A percentile compares a stretch with the other conserved stretches of the same genome.
phyloP scores from a whole-genome alignment of 306 rosid species.

The Rosa lucieae region DNA sequence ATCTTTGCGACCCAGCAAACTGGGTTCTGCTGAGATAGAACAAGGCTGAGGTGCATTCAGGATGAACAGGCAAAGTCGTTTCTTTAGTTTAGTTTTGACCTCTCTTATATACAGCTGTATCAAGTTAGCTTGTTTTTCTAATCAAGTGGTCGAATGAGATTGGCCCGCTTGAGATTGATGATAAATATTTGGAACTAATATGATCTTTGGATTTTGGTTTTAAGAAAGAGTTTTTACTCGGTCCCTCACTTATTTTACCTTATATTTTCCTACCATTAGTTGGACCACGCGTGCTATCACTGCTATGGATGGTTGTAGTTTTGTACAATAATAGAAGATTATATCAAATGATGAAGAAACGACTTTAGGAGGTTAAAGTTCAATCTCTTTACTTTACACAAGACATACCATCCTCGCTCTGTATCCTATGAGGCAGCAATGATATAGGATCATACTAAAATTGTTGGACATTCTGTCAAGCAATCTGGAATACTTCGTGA shows the following conservation, averaged over 20 bases:
- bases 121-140: constrained; percentile 6
- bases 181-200: background rate
- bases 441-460: background rate
- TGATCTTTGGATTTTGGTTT: background rate
- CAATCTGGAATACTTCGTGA: background rate
- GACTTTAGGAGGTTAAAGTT: background rate
- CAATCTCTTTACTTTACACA: background rate
- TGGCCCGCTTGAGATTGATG: background rate
- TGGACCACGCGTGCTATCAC: background rate
- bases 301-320: background rate
- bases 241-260: background rate
- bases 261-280: background rate
- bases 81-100: background rate
- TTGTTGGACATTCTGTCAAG: background rate
- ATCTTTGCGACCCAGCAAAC: background rate
- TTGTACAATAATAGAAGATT: background rate
- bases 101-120: background rate
- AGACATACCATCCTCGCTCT: background rate
- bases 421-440: background rate
- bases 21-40: background rate
- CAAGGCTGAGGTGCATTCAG: background rate
- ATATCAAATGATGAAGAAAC: background rate
- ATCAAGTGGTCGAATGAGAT: background rate
- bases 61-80: background rate
- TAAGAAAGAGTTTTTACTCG: background rate